Percentiles rank a stretch among this genome's conserved stretches.
phyloP scores from a whole-genome alignment of 768 basidiomycete genomes.

The Lactifluus volemus region DNA sequence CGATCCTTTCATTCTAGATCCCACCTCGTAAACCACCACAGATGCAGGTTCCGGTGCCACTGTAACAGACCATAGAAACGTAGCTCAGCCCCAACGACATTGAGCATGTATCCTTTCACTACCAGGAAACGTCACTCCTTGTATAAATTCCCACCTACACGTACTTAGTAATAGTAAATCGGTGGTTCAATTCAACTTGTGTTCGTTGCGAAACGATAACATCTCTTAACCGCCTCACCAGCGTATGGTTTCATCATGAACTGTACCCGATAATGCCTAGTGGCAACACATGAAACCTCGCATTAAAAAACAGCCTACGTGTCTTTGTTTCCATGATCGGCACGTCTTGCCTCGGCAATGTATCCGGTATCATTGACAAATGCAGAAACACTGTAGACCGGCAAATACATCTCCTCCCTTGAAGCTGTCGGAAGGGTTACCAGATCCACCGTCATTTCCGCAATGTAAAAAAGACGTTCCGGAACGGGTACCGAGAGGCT shows the following conservation, averaged over 20 bases:
- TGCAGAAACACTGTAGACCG: neutral
- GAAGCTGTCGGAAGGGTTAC: neutral
- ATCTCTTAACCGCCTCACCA: neutral
- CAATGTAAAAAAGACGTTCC: neutral
- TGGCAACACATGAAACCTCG: neutral
- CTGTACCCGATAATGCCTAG: neutral
- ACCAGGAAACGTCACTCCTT: neutral
- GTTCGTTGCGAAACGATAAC: neutral
- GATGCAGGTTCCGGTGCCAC: neutral
- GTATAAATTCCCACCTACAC: neutral
- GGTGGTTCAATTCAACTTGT: neutral
- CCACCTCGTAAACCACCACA: neutral
- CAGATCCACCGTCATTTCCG: conserved; percentile 1
- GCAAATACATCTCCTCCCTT: neutral
- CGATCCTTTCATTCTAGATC: neutral
- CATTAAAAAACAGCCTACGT: neutral
- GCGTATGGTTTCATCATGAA: neutral
- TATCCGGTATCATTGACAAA: neutral
- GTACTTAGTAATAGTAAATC: neutral
- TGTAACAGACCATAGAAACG: no score
- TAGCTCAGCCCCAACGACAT: neutral
- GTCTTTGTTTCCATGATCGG: neutral
- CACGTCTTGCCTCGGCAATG: neutral
- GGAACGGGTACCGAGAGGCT: conserved; percentile 4
- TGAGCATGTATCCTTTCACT: neutral